Conservation (phyloP, 495 filamentous ascomycete genomes). For the Hypoxylon perforatum region DNA sequence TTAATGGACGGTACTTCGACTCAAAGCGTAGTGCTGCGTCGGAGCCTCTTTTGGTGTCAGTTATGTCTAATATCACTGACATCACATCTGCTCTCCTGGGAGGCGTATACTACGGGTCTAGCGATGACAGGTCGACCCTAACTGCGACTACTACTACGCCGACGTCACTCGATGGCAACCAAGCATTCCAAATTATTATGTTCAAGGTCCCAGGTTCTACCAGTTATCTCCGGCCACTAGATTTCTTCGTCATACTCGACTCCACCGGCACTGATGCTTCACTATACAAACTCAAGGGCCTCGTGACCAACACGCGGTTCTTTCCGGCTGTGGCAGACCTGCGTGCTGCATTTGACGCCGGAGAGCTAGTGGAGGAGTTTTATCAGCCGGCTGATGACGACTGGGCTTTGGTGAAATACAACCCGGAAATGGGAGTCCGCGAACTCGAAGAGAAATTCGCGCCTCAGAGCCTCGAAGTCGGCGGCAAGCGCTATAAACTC, state of each 20-base stretch:
- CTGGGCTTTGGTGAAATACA: constrained; percentile 49
- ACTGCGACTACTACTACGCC: constrained; percentile 42
- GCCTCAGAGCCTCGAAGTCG: constrained; percentile 52
- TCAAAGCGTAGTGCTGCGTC: constrained; percentile 39
- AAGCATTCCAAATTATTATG: constrained; percentile 46
- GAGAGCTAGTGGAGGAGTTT: constrained; percentile 46
- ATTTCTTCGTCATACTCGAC: too few species aligned
- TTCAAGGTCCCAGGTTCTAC: constrained; percentile 49
- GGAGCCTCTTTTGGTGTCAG: constrained; percentile 42
- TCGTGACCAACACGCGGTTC: constrained; percentile 51
- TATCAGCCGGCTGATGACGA: constrained; percentile 43
- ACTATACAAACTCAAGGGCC: constrained; percentile 48
- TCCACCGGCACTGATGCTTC: constrained; percentile 51
- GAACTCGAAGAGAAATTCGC: constrained; percentile 53
- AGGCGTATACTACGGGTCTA: constrained; percentile 46
- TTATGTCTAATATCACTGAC: constrained; percentile 50
- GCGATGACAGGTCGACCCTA: constrained; percentile 45
- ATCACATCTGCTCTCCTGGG: constrained; percentile 50
- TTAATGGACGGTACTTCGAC: constrained; percentile 51
- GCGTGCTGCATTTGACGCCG: constrained; percentile 51
- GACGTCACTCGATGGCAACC: constrained; percentile 47
- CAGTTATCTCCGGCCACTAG: constrained; percentile 48
- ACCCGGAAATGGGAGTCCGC: constrained; percentile 50
- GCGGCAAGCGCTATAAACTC: constrained; percentile 55
- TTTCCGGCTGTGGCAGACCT: constrained; percentile 49